Base-by-base conservation (phyloP, 2,329 filamentous ascomycete genomes). In the Boeremia exigua region DNA sequence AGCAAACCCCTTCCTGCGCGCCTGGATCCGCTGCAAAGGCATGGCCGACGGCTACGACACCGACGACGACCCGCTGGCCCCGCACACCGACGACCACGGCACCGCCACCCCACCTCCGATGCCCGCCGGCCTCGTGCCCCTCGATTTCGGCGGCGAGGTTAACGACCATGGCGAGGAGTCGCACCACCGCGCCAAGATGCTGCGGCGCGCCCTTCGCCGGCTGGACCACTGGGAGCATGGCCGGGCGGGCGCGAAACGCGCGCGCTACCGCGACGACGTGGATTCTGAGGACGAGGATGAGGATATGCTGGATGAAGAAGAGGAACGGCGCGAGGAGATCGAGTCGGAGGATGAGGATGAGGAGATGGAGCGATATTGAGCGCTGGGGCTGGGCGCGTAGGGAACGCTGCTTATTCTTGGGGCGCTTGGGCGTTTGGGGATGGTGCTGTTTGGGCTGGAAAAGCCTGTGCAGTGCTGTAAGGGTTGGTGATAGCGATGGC, bases 121-220 rank as follows among this genome's bases (percentile, higher is more conserved):
- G 56, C 70, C 73, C 61, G 76, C 74, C 2, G 91, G 87, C 1
- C 81, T 91, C 34, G 85, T 84, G 48, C 86, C 84, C 29, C 77
- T 90, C 0, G 76, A 77, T 17, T 76, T 78, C 43, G 67, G 65
- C 11, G 72, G 68, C 14, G 90, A 93, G 70, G 75, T 81, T 0
- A 88, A 91, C 58, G 90, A 94, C 75, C 90, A 87, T 63, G 91
- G 91, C 38, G 91, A 94, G 72, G 89, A 94, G 72, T 81, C 86
- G 6, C 82, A 83, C 50, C 81, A 85, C 1, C 88, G 90, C 54
- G 84, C 86, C 4, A 85, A 88, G 10, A 84, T 89, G 7, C 76
- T 94, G 15, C 80, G 87, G 48, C 83, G 88, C 14, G 81, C 83
- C 1, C 78, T 81, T 17, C 82, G 91, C 27, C 82, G 91, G 36